A percentile compares a stretch with the other conserved stretches of the same genome.
Evolutionary conservation across 1,284 basidiomycete genomes (phyloP).

Genomic region (Apiotrichum sp.): DNA sequence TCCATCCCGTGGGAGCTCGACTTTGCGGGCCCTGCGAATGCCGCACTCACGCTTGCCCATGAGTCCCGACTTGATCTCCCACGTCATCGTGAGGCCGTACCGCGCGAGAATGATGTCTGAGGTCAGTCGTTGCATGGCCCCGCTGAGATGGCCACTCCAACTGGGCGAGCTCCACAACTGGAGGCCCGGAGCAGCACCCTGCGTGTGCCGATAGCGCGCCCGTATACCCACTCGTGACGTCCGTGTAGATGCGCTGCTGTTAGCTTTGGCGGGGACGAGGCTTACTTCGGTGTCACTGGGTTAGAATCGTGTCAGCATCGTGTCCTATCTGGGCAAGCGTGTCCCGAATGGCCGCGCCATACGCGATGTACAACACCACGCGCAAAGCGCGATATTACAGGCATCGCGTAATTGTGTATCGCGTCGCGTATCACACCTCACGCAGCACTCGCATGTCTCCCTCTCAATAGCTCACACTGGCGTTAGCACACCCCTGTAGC

Average conservation of each 20-base stretch:
- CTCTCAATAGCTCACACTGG: slow-evolving; percentile 24
- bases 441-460: neutral
- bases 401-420: too few species aligned
- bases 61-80: slow-evolving; percentile 46
- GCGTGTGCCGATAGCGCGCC: neutral
- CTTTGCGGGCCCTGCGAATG: too few species aligned
- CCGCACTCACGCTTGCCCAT: slow-evolving; percentile 43
- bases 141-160: neutral
- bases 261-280: neutral
- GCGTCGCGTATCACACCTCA: too few species aligned
- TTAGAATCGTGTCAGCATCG: neutral
- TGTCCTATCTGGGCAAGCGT: too few species aligned
- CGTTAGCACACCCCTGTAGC: neutral
- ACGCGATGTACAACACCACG: neutral
- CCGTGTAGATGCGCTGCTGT: slow-evolving; percentile 42
- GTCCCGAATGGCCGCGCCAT: too few species aligned
- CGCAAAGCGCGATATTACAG: too few species aligned
- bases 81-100: slow-evolving; percentile 42
- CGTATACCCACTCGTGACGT: slow-evolving; percentile 30
- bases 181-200: too few species aligned
- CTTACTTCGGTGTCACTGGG: neutral
- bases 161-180: too few species aligned
- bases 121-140: neutral
- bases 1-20: too few species aligned
- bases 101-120: slow-evolving; percentile 42